phyloP scores from a whole-genome alignment of 148 eudicot species.

The Oxyria digyna region DNA sequence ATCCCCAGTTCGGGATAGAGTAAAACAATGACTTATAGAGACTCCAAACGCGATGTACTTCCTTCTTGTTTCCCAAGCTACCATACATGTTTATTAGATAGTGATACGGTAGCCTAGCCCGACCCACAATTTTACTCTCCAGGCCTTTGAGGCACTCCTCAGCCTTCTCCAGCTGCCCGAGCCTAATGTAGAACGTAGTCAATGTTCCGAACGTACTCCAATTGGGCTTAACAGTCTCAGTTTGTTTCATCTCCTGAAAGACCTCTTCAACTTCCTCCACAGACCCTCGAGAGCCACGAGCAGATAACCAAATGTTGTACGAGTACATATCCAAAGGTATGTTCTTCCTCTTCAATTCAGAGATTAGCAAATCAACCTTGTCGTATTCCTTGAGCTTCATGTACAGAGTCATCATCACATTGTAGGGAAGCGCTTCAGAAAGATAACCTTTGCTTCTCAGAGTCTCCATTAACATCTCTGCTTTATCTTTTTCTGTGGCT shows the following conservation, averaged over 20 bases:
- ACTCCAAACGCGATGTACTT: constrained; percentile 67
- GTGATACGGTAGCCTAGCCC: constrained; percentile 56
- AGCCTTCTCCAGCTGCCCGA: constrained; percentile 43
- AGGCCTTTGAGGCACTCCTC: constrained; percentile 46
- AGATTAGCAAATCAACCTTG: constrained; percentile 40
- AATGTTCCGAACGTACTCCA: constrained; percentile 79
- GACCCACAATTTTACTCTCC: constrained; percentile 40
- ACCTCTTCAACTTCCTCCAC: constrained; percentile 62
- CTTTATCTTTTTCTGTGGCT: constrained; percentile 44
- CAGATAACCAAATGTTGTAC: constrained; percentile 80
- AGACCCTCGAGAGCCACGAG: constrained; percentile 48
- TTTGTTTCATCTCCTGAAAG: constrained; percentile 42
- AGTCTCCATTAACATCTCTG: constrained; percentile 49
- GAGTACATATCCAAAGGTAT: constrained; percentile 50
- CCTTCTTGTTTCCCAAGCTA: constrained; percentile 53
- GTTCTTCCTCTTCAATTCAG: constrained; percentile 56
- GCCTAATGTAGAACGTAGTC: constrained; percentile 58
- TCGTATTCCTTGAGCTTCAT: constrained; percentile 48
- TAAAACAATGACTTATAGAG: constrained; percentile 40
- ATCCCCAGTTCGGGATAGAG: constrained; percentile 46
- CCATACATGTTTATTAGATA: constrained; percentile 65
- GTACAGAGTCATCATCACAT: constrained; percentile 89
- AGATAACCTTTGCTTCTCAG: constrained; percentile 49
- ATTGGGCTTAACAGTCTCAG: constrained; percentile 29
- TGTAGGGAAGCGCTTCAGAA: constrained; percentile 49